Conservation (phyloP, 495 filamentous ascomycete species). For the Penicillium crystallinum region DNA sequence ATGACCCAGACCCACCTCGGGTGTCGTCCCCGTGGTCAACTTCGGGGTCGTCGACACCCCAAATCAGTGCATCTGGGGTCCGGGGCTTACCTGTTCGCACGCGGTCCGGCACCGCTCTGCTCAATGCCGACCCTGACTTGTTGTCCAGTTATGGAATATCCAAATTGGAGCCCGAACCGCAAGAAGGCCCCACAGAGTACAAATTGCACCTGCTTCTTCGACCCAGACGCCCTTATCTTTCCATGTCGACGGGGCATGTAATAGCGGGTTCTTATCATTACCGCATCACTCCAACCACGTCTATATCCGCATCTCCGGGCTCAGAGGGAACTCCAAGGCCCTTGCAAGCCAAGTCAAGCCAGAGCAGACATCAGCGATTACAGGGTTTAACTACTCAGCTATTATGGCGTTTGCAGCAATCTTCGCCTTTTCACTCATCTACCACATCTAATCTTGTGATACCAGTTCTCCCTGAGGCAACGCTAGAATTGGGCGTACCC, state of each 20-base stretch:
- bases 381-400: slow-evolving; percentile 92
- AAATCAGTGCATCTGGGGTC: slow-evolving; percentile 15
- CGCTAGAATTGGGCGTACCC: slow-evolving; percentile 47
- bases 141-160: slow-evolving; percentile 66
- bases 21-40: slow-evolving; percentile 86
- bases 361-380: slow-evolving; percentile 72
- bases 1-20: slow-evolving; percentile 78
- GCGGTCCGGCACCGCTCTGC: slow-evolving; percentile 22
- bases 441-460: slow-evolving; percentile 66
- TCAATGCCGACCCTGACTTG: slow-evolving; percentile 40
- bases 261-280: slow-evolving; percentile 58
- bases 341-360: slow-evolving; percentile 27
- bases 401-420: slow-evolving; percentile 92
- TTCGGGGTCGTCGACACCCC: slow-evolving; percentile 41
- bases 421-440: slow-evolving; percentile 79
- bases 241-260: slow-evolving; percentile 55
- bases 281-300: slow-evolving; percentile 23
- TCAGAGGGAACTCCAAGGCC: slow-evolving; percentile 23
- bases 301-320: slow-evolving; percentile 18
- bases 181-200: slow-evolving; percentile 92
- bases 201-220: slow-evolving; percentile 89
- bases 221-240: slow-evolving; percentile 66
- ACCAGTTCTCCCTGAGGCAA: slow-evolving; percentile 64
- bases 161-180: slow-evolving; percentile 82
- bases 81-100: slow-evolving; percentile 22